Conservation (phyloP, 2,329 filamentous ascomycete genomes). For the Ceratocystis harringtonii region DNA sequence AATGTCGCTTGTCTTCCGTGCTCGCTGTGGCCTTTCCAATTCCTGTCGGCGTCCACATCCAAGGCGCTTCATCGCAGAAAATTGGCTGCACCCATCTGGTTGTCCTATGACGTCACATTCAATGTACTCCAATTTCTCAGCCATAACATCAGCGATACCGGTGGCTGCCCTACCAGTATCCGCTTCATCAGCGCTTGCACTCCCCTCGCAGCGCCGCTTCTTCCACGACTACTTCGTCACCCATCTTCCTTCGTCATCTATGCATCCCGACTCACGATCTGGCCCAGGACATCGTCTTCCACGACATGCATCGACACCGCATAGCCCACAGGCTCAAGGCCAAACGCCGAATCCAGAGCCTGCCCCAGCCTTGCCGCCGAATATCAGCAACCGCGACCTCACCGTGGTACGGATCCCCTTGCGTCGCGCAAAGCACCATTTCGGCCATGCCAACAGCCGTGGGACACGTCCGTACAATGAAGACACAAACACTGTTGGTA, state of each 20-base stretch:
- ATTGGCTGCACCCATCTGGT: neutral
- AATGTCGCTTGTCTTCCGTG: neutral
- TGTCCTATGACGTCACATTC: slow-evolving; percentile 14
- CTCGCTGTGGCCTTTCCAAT: neutral
- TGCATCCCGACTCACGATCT: slow-evolving; percentile 68
- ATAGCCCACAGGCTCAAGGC: slow-evolving; percentile 33
- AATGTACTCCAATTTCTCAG: neutral
- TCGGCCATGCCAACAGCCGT: slow-evolving; percentile 62
- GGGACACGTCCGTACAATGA: slow-evolving; percentile 84
- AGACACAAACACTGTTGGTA: slow-evolving; percentile 85
- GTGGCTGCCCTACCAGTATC: neutral
- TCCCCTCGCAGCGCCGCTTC: slow-evolving; percentile 26
- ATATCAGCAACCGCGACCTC: slow-evolving; percentile 54
- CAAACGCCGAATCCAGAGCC: slow-evolving; percentile 25
- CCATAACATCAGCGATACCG: neutral
- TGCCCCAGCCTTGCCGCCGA: slow-evolving; percentile 41
- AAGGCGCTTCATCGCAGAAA: neutral
- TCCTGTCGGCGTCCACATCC: neutral
- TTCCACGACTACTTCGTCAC: slow-evolving; percentile 98
- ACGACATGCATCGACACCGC: slow-evolving; percentile 67
- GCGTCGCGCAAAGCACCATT: slow-evolving; percentile 89
- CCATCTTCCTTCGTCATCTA: slow-evolving; percentile 79
- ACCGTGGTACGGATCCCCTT: slow-evolving; percentile 92
- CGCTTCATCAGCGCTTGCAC: too few species aligned
- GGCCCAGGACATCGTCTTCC: slow-evolving; percentile 74